These are phyloP conservation scores for Zizania palustris DNA, from an alignment of 202 grass and related monocot species.

Conservation along the genomic window DNA sequence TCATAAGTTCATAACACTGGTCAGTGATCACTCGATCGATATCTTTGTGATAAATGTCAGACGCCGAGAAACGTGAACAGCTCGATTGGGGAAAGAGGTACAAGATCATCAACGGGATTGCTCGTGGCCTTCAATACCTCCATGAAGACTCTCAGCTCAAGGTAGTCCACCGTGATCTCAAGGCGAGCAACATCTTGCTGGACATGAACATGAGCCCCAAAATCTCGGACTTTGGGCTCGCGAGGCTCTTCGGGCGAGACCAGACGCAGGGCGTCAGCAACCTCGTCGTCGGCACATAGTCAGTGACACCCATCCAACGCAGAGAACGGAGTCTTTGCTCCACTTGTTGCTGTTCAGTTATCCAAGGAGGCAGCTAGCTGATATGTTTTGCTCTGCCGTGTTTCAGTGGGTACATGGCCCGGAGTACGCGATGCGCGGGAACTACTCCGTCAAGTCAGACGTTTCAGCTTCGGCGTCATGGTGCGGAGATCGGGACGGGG, in stretches of 20 bases:
- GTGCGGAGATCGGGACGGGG: constrained; percentile 59
- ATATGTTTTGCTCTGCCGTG: not conserved
- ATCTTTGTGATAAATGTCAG: not conserved
- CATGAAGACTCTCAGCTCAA: constrained; percentile 63
- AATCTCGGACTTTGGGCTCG: constrained; percentile 68
- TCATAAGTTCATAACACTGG: not conserved
- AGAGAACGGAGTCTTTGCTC: not conserved
- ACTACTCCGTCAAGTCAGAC: constrained; percentile 66
- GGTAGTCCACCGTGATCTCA: constrained; percentile 67
- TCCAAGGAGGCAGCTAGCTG: too few relatives aligned
- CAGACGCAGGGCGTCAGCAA: constrained; percentile 58
- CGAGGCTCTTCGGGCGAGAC: constrained; percentile 55
- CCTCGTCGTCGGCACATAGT: constrained; percentile 60
- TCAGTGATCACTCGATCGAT: not conserved
- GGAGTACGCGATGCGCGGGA: constrained; percentile 52
- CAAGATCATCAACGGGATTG: constrained; percentile 59
- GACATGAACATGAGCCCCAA: constrained; percentile 62
- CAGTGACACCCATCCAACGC: constrained; percentile 18
- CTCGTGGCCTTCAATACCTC: constrained; percentile 58
- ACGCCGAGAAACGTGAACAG: constrained; percentile 13
- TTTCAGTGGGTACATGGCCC: constrained; percentile 78
- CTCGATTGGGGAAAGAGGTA: constrained; percentile 57
- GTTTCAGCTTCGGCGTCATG: constrained; percentile 64
- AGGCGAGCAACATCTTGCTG: constrained; percentile 61
- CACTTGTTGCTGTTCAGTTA: not conserved